Base-by-base conservation (phyloP, 2,329 filamentous ascomycete genomes). In the Phialophora macrospora region DNA sequence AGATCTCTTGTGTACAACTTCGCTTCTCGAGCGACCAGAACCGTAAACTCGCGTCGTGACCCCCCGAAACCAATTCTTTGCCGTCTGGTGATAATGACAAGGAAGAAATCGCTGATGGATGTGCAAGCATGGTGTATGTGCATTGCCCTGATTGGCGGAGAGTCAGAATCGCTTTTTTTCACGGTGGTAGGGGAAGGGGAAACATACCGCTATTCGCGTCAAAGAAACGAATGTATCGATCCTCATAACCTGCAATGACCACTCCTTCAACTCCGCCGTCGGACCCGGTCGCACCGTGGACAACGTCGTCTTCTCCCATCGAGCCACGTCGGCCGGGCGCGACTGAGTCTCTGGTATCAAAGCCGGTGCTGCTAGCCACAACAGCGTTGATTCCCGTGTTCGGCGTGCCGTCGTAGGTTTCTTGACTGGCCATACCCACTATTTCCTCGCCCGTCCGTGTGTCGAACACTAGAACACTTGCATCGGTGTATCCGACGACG, bases 11-110 rank as follows among this genome's bases (percentile, higher is more conserved):
- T 4, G 91, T 95, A 80, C 95, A 99, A 54, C 90, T 90, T 58
- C 95, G 88, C 82, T 97, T 99, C 78, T 99, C 95, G 24, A 99
- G 84, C 32, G 91, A 93, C 95, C 95, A 99, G 85, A 99, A 97
- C 30, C 95, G 90, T 63, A 99, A 87, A 63, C 91, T 95, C 60
- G 94, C 94, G 76, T 99, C 95, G 77, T 99, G 95, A 24, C 95
- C 95, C 1, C 93, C 95, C 54, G 93, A 97, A 56, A 99, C 94
- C 11, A 97, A 89, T 81, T 99, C 95, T 65, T 90, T 89, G 54
- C 94, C 93, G 75, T 98, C 94, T 14, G 94, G 95, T 72, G 92
- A 97, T 22, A 99, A 86, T 0, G 92, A 96, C 4, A 99, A 85
- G 28, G 91, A 90, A 1, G 95, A 96, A 71, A 99, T 97, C 63